Base-by-base conservation (phyloP, 192 early-diverging fungal genomes). In the Phycomyces blakesleeanus region DNA sequence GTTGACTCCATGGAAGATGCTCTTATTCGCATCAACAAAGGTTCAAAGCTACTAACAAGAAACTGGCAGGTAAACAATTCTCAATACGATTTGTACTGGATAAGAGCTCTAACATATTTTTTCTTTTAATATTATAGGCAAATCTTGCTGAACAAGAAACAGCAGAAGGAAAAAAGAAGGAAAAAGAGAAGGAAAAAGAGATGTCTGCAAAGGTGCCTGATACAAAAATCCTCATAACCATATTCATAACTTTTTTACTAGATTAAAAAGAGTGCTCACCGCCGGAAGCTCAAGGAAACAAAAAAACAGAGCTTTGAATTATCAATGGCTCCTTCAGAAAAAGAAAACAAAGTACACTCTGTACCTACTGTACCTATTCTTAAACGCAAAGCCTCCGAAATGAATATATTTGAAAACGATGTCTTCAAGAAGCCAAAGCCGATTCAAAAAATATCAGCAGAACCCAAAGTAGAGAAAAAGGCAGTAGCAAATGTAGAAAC, bases 21-120 rank as follows among this genome's bases (percentile, higher is more conserved):
- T 27, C 10, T 67, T 11, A 41, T 66, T n/a, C 55, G 44, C 10
- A 69, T 72, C 1, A 65, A 63, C 29, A 47, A 55, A 7, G 61
- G 53, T 29, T 40, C 49, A 38, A 56, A 67, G 27, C 38, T 47
- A 3, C n/a, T 61, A 3, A 27, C 60, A 6, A 37, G 39, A n/a
- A 26, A 66, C 20, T 67, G 65, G 64, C 71, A 67, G 40, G 55
- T 62, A 34, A 62, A 5, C 6, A 24, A 42, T 9, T 37, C 4
- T 22, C 8, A 24, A 21, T 15, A 39, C 1, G 4, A 2, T 24
- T 8, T 20, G 44, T 18, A 20, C 14, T 10, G 0, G 5, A 26
- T 44, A 18, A n/a, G n/a, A n/a, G n/a, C 24, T 49, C 51, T 38
- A 51, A 4, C 21, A 51, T 5, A 14, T 20, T 12, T 21, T 40